phyloP scores from a whole-genome alignment of 176 grass and related monocot genomes.

The Luzula sylvatica region DNA sequence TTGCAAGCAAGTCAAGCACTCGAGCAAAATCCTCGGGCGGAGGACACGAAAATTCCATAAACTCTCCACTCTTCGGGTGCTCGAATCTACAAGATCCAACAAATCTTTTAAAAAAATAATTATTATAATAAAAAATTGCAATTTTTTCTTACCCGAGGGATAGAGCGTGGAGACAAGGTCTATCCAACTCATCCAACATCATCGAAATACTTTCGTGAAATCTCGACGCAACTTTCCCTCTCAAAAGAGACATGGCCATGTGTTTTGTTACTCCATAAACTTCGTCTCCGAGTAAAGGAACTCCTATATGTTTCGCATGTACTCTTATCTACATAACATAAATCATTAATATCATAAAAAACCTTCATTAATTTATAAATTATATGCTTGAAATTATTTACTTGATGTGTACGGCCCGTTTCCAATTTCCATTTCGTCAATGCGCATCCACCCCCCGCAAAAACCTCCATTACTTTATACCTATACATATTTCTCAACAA shows the following conservation, averaged over 20 bases:
- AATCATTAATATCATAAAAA: no score
- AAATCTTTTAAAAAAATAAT: neutral
- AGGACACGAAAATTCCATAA: conserved; percentile 52
- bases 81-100: conserved; percentile 44
- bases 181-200: conserved; percentile 56
- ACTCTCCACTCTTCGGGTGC: conserved; percentile 62
- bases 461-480: conserved; percentile 74
- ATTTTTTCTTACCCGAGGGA: conserved; percentile 57
- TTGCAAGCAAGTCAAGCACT: conserved; percentile 33
- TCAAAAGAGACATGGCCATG: conserved; percentile 61
- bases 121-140: neutral
- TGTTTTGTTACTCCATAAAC: conserved; percentile 82
- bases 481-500: conserved; percentile 22
- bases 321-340: conserved; percentile 52
- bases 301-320: conserved; percentile 76
- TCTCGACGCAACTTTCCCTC: conserved; percentile 34
- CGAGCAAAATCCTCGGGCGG: conserved; percentile 67
- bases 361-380: no score
- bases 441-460: conserved; percentile 56
- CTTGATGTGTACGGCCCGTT: conserved; percentile 89
- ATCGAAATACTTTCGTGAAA: conserved; percentile 33
- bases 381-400: conserved; percentile 21
- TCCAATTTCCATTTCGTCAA: conserved; percentile 88
- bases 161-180: conserved; percentile 79
- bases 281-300: conserved; percentile 77